A percentile compares a stretch with the other conserved stretches of the same genome.
Evolutionary conservation across 495 filamentous ascomycete genomes (phyloP).

Genomic region (Cercophora samala): DNA sequence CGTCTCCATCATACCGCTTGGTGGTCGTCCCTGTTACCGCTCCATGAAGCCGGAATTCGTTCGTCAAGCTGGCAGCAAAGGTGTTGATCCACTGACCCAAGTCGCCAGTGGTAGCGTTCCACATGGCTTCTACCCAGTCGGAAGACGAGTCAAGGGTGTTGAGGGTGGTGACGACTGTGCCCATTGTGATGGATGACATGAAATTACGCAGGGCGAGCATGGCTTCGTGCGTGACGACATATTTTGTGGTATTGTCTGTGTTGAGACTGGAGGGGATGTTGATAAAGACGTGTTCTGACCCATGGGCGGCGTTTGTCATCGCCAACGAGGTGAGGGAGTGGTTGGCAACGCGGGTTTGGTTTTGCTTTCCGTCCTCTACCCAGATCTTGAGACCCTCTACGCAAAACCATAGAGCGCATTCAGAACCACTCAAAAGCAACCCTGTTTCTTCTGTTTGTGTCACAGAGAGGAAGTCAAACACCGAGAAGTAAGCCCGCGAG

Average conservation of each 20-base stretch:
- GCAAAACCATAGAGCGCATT: slow-evolving; percentile 42
- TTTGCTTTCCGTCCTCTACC: slow-evolving; percentile 28
- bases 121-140: slow-evolving; percentile 42
- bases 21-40: slow-evolving; percentile 2
- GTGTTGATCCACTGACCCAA: slow-evolving; percentile 32
- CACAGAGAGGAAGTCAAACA: slow-evolving; percentile 36
- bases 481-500: slow-evolving; percentile 31
- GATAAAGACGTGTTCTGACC: slow-evolving; percentile 33
- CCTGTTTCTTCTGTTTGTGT: slow-evolving; percentile 20
- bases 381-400: slow-evolving; percentile 31
- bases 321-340: slow-evolving; percentile 32
- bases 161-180: slow-evolving; percentile 28
- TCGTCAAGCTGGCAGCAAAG: slow-evolving; percentile 35
- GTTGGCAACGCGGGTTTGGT: slow-evolving; percentile 23
- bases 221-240: slow-evolving; percentile 31
- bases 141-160: slow-evolving; percentile 33
- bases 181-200: slow-evolving; percentile 31
- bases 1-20: slow-evolving; percentile 29
- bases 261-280: slow-evolving; percentile 32
- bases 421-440: slow-evolving; percentile 5
- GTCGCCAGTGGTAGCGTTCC: slow-evolving; percentile 27
- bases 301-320: slow-evolving; percentile 7
- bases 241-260: slow-evolving; percentile 24
- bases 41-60: slow-evolving; percentile 33
- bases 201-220: slow-evolving; percentile 30